Evolutionary conservation across 2,329 filamentous ascomycete species (phyloP).

Genomic region (Pyrenochaeta sp.): DNA sequence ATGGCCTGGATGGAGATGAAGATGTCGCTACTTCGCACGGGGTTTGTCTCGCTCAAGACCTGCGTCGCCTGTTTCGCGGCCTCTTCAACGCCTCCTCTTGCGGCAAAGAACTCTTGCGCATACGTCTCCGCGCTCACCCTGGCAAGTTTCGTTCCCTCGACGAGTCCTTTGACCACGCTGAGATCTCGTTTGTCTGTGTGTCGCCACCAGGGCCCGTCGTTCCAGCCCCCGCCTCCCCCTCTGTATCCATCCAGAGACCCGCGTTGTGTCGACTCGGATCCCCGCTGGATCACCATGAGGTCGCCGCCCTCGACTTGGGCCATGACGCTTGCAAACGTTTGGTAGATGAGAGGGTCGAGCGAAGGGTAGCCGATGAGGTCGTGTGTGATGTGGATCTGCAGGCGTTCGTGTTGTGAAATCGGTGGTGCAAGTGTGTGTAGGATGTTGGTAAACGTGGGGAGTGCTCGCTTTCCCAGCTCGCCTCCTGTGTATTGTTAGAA

Average conservation of each 20-base stretch:
- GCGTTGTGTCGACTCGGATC: conserved; percentile 79
- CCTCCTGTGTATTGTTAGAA: conserved; percentile 68
- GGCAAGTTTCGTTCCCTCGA: conserved; percentile 89
- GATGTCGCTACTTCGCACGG: conserved; percentile 89
- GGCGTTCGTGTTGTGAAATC: conserved; percentile 94
- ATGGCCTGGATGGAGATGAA: conserved; percentile 96
- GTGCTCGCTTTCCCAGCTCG: conserved; percentile 71
- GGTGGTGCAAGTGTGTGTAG: conserved; percentile 94
- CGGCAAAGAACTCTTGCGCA: conserved; percentile 81
- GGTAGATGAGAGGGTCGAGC: conserved; percentile 89
- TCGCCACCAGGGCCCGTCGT: conserved; percentile 96
- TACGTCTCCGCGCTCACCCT: conserved; percentile 89
- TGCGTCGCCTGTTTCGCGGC: conserved; percentile 82
- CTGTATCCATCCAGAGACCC: conserved; percentile 67
- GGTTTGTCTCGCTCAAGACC: conserved; percentile 81
- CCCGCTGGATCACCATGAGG: conserved; percentile 90
- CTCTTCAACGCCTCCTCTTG: conserved; percentile 78
- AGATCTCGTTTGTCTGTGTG: conserved; percentile 75
- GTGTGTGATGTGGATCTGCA: conserved; percentile 97
- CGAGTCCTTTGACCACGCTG: conserved; percentile 78
- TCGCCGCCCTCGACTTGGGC: conserved; percentile 98
- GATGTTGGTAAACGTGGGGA: conserved; percentile 94
- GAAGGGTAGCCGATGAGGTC: conserved; percentile 94
- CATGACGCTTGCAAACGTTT: conserved; percentile 94
- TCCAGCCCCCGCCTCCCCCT: conserved; percentile 75